These are phyloP conservation scores for Bolboschoenoplectus hybrid DNA, from an alignment of 202 grass and related monocot species.

Conservation along the genomic window DNA sequence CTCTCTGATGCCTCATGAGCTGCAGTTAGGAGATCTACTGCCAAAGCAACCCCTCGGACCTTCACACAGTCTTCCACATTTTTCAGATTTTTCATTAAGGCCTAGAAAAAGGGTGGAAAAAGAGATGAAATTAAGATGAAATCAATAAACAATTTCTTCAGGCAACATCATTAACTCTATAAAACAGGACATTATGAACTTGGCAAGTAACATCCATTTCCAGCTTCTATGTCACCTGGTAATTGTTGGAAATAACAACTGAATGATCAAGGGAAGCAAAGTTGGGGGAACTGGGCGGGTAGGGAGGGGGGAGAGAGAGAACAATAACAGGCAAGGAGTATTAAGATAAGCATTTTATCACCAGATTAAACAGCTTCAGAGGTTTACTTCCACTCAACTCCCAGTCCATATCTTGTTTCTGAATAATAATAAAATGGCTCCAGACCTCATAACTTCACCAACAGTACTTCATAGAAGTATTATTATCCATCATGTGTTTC, in stretches of 20 bases:
- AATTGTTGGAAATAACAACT: slow-evolving; percentile 6
- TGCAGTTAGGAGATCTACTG: slow-evolving; percentile 85
- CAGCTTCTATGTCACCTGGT: neutral
- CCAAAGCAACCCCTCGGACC: slow-evolving; percentile 90
- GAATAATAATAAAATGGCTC: neutral
- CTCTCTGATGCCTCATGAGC: slow-evolving; percentile 91
- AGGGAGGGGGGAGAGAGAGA: neutral
- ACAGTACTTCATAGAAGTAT: neutral
- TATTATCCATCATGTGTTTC: neutral
- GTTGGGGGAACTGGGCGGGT: neutral
- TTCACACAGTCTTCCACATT: slow-evolving; percentile 96
- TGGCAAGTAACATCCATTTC: slow-evolving; percentile 12
- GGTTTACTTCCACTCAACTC: neutral
- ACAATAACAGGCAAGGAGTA: neutral
- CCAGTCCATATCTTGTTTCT: neutral
- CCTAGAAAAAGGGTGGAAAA: slow-evolving; percentile 52
- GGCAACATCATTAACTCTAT: slow-evolving; percentile 27
- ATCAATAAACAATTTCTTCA: slow-evolving; percentile 39
- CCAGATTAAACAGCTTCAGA: slow-evolving; percentile 2
- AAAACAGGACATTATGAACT: neutral
- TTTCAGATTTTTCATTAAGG: slow-evolving; percentile 88
- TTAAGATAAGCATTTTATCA: neutral
- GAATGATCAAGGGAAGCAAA: neutral
- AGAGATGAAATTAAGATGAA: neutral
- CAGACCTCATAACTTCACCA: neutral